These are phyloP conservation scores for Aspergillus quadricinctus DNA, from an alignment of 2,329 filamentous ascomycete species.

Conservation along the genomic window DNA sequence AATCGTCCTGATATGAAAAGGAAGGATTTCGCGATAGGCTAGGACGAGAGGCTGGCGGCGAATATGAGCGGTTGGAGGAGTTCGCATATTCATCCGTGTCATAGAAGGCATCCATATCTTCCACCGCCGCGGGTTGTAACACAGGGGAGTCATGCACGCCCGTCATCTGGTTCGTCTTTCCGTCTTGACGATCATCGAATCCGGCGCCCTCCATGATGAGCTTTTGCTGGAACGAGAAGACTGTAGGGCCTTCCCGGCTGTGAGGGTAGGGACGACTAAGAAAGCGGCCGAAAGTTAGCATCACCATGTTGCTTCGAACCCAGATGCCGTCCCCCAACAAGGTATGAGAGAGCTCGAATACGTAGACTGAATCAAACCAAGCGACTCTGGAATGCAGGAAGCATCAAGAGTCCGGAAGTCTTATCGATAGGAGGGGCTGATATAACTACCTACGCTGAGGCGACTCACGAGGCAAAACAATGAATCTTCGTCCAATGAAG, in stretches of 20 bases:
- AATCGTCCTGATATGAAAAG: conserved; percentile 85
- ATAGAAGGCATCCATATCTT: conserved; percentile 23
- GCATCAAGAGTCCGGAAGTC: neutral
- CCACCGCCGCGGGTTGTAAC: conserved; percentile 19
- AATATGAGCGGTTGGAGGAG: conserved; percentile 25
- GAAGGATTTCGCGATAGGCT: conserved; percentile 70
- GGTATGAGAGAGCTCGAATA: neutral
- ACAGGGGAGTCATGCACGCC: conserved; percentile 18
- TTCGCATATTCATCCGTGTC: conserved; percentile 25
- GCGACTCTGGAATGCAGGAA: neutral
- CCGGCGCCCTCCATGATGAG: conserved; percentile 30
- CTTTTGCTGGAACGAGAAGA: conserved; percentile 36
- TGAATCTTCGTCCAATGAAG: neutral
- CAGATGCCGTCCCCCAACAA: neutral
- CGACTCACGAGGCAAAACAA: neutral
- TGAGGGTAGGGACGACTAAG: conserved; percentile 34
- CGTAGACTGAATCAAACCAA: neutral
- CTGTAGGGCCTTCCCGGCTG: conserved; percentile 30
- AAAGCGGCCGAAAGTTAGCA: conserved; percentile 37
- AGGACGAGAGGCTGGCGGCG: conserved; percentile 25
- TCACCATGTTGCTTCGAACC: conserved; percentile 23
- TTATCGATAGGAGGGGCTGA: conserved; percentile 6
- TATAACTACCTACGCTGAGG: neutral
- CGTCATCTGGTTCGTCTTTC: conserved; percentile 20
- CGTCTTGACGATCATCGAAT: conserved; percentile 8